Base-by-base conservation (phyloP, 768 basidiomycete species). In the Cyclocybe cylindracea region DNA sequence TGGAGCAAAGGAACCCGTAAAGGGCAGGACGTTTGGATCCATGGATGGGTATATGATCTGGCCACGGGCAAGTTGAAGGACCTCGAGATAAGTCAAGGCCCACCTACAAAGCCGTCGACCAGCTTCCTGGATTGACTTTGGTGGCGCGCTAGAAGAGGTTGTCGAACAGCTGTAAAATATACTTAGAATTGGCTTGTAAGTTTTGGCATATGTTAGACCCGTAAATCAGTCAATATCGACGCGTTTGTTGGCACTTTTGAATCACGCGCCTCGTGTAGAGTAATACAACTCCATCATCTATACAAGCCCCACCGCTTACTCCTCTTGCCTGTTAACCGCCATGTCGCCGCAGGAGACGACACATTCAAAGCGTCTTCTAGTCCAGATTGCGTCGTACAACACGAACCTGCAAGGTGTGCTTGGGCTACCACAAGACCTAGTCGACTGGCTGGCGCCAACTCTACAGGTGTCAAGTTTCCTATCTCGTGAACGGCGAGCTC, bases 371-470 rank as follows among this genome's bases (percentile, higher is more conserved):
- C 72, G 69, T 14, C 62, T 87, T 16, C 72, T 90, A 48, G 85
- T 93, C 5, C 91, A 92, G 62, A 85, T 93, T 48, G 89, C 89
- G 9, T 85, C 91, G 3, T 97, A 94, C 74, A 97, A 97, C 65
- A 93, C 93, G 5, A 94, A 94, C 62, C 76, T 95, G 6, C 93
- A 94, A 68, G 89, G 86, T 5, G 77, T 83, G 13, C 69, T 74
- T 24, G 87, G 86, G 9, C 66, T 91, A 29, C 88, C 89, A 0
- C 89, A 94, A 65, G 87, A 95, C 63, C 79, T 98, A 41, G 90
- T 94, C 3, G 88, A 91, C 71, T 98, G 95, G 95, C 81, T 98
- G 19, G 77, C 83, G 3, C 93, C 94, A 29, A 89, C 90, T 0
- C 70, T 94, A 7, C 84, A 85, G 50, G 87, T 90, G 7, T 87